Conservation (phyloP, 306 rosid species). For the Biancaea sappan region DNA sequence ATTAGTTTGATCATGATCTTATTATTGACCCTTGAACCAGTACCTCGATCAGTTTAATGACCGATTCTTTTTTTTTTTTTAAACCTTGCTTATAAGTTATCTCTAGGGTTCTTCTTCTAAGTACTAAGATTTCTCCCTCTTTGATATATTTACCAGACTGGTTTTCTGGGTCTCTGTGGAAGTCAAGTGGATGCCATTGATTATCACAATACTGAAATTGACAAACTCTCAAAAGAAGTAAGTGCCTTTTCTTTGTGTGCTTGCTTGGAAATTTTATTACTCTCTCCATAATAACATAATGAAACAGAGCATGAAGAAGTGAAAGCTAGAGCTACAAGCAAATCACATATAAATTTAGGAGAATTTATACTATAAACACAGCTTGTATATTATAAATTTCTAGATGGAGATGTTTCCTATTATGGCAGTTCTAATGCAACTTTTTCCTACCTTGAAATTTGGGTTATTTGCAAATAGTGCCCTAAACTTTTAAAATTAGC, state of each 20-base stretch:
- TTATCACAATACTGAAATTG: conserved; percentile 66
- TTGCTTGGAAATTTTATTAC: conserved; percentile 16
- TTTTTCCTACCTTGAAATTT: conserved; percentile 22
- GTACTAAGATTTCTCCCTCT: conserved; percentile 18
- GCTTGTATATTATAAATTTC: neutral
- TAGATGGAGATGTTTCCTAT: conserved; percentile 11
- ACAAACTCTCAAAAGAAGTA: conserved; percentile 66
- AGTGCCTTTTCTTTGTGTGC: conserved; percentile 34
- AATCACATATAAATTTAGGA: conserved; percentile 20
- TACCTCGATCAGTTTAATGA: no score
- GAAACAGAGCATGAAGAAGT: neutral
- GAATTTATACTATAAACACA: neutral
- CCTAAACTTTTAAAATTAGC: no score
- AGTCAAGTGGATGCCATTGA: conserved; percentile 76
- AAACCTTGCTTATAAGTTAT: no score
- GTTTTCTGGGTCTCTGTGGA: conserved; percentile 88
- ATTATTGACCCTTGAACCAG: no score
- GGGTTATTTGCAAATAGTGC: neutral
- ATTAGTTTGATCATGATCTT: no score
- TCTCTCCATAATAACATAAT: neutral
- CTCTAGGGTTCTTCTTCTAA: conserved; percentile 17
- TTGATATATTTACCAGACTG: conserved; percentile 62
- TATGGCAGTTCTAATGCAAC: neutral
- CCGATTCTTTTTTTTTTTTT: no score
- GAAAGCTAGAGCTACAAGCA: conserved; percentile 4